Evolutionary conservation across 139 green algal genomes (phyloP).

Genomic region (Chloropicon primus): DNA sequence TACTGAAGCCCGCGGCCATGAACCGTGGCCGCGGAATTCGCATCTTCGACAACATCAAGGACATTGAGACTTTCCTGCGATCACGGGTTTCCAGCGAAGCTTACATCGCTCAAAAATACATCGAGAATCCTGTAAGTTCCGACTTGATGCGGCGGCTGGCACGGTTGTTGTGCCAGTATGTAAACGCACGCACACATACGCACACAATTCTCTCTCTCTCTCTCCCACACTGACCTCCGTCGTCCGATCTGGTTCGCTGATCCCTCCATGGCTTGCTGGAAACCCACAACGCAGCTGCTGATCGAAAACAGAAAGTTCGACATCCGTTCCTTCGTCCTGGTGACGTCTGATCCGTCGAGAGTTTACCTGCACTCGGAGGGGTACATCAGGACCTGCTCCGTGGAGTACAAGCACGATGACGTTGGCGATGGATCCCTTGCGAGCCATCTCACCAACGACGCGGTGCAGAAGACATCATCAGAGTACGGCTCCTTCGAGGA

Average conservation of each 20-base stretch:
- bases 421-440: background rate
- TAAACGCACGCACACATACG: too few species aligned
- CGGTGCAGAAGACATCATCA: background rate
- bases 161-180: too few species aligned
- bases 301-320: background rate
- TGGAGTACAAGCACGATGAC: background rate
- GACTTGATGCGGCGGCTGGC: too few species aligned
- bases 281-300: too few species aligned
- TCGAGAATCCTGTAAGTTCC: background rate
- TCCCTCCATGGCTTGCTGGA: too few species aligned
- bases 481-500: background rate
- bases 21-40: background rate
- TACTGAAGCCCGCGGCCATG: background rate
- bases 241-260: too few species aligned
- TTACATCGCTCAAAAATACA: background rate
- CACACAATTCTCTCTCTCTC: too few species aligned
- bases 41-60: background rate
- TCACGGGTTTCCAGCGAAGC: background rate
- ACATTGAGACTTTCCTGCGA: background rate
- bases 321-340: background rate
- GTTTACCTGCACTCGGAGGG: background rate
- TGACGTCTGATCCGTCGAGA: background rate
- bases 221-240: too few species aligned
- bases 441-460: background rate
- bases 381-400: background rate